Base-by-base conservation (phyloP, 148 eudicot genomes). In the Silene latifolia region DNA sequence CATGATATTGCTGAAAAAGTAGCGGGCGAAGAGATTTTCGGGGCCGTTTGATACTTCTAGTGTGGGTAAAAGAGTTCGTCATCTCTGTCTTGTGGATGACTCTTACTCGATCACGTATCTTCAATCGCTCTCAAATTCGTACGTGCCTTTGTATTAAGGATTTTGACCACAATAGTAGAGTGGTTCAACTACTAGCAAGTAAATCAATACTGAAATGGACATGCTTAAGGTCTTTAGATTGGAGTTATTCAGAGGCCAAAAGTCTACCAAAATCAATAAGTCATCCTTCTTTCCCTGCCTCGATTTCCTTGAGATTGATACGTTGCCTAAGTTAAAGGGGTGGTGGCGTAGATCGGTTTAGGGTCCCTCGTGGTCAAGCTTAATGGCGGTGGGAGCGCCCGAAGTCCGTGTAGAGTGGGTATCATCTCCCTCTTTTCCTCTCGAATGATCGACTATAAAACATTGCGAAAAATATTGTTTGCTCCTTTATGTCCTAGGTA, bases 231-330 rank as follows among this genome's bases (percentile, higher is more conserved):
- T 23, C 77, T 1, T 67, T 80, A 51, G 71, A 57, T 27, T 57
- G 71, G 12, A 29, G 57, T 1, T 5, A 57, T 17, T 44, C 54
- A 0, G 35, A 71, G 15, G 20, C 72, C 29, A 58, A 71, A 57
- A 24, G 10, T 11, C 23, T 80, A 42, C 67, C 82, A 3, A 23
- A 66, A 18, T 71, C 82, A 11, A 29, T 80, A 11, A 68, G 76
- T 3, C 13, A 14, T 42, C 71, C 3, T 11, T 67, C 17, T 67
- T 67, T 46, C 71, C 71, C 2, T 0, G 17, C 27, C 54, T 67
- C 10, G 56, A 46, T 19, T 14, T 9, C 21, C 56, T 67, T 9
- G 18, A 19, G 2, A 44, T 67, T 17, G 25, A 42, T n/a, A 20
- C 42, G 8, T 19, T 67, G 56, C 71, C 71, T 8, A n/a, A 20